phyloP scores from a whole-genome alignment of 2,329 filamentous ascomycete genomes.

The Curvularia hawaiiensis region DNA sequence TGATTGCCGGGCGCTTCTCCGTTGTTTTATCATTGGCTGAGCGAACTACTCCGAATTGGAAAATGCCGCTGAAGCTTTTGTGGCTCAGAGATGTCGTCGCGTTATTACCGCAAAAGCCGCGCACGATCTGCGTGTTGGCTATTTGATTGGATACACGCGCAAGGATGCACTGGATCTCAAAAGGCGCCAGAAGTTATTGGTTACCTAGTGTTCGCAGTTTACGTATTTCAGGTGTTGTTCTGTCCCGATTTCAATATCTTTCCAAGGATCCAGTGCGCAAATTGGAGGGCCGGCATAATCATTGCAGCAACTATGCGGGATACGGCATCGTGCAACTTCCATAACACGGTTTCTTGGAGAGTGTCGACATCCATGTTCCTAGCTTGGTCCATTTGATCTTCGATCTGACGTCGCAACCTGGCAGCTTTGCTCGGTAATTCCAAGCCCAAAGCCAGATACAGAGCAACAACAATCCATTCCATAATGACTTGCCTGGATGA shows the following conservation, averaged over 20 bases:
- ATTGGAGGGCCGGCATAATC: constrained; percentile 40
- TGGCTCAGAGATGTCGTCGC: background rate
- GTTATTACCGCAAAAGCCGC: background rate
- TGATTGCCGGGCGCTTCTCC: background rate
- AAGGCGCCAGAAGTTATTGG: background rate
- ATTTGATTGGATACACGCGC: background rate
- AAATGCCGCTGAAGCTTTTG: background rate
- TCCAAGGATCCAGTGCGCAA: constrained; percentile 43
- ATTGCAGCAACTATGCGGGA: constrained; percentile 36
- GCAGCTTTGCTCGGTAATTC: constrained; percentile 41
- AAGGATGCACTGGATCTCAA: background rate
- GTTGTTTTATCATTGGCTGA: background rate
- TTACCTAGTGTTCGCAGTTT: background rate
- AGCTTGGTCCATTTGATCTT: constrained; percentile 32
- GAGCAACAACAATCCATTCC: constrained; percentile 42
- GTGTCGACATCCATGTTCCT: constrained; percentile 36
- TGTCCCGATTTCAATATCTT: constrained; percentile 35
- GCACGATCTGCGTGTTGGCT: no score
- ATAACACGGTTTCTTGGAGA: constrained; percentile 38
- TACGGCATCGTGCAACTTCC: constrained; percentile 39
- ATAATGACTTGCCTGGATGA: constrained; percentile 40
- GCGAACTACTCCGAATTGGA: background rate
- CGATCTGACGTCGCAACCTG: constrained; percentile 34
- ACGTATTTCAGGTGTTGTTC: background rate
- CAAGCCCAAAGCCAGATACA: constrained; percentile 41